Conservation (phyloP, 2,329 filamentous ascomycete species). For the Blumeria graminis region DNA sequence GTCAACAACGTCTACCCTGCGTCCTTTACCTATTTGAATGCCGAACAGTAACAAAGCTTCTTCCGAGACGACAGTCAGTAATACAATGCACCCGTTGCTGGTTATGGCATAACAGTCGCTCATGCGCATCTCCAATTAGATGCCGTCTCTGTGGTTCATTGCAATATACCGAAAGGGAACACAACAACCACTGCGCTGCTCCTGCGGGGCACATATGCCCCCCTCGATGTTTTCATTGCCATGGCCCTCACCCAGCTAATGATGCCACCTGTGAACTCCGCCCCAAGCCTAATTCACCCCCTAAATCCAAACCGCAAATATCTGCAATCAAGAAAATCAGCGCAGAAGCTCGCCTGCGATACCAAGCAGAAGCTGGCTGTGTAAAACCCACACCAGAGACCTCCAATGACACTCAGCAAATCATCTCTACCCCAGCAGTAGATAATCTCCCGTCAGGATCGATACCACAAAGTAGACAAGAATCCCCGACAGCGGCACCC, state of each 20-base stretch:
- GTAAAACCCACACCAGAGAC: background rate
- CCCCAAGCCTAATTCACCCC: background rate
- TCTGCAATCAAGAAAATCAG: background rate
- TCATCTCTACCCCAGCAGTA: background rate
- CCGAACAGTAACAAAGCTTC: too few species aligned
- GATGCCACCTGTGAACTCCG: background rate
- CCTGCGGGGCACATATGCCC: background rate
- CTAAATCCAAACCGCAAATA: background rate
- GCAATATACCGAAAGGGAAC: background rate
- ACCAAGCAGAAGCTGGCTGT: background rate
- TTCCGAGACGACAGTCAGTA: too few species aligned
- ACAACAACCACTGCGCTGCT: background rate
- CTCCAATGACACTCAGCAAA: background rate
- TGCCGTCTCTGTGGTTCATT: background rate
- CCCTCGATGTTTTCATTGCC: background rate
- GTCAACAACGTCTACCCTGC: too few species aligned
- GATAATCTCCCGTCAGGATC: background rate
- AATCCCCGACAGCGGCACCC: background rate
- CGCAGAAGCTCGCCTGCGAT: background rate
- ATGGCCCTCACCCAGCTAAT: background rate
- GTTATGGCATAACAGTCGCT: background rate
- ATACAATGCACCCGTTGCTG: background rate
- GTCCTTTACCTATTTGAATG: too few species aligned
- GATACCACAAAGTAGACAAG: background rate
- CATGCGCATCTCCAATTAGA: background rate